phyloP scores from a whole-genome alignment of 495 filamentous ascomycete genomes.

The Cercophora scortea region DNA sequence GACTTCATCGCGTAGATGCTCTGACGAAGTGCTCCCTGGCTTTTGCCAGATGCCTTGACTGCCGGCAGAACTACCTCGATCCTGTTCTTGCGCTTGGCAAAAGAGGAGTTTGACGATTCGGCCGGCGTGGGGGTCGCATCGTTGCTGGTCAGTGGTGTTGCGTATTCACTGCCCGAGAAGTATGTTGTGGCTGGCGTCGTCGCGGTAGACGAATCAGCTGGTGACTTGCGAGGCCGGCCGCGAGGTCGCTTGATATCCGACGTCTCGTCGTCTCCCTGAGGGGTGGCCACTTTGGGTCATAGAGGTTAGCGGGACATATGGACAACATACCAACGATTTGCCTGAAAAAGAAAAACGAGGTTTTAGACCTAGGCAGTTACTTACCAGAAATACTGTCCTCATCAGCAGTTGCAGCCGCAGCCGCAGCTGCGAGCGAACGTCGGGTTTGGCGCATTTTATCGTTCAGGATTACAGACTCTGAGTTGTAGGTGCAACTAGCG shows the following conservation, averaged over 20 bases:
- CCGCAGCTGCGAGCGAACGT: slow-evolving; percentile 14
- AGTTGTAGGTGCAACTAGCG: neutral
- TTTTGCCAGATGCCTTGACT: neutral
- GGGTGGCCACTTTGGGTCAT: neutral
- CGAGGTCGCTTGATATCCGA: slow-evolving; percentile 2
- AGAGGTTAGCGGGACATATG: neutral
- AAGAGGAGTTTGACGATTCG: slow-evolving; percentile 4
- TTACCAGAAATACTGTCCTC: slow-evolving; percentile 7
- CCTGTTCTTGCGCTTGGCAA: slow-evolving; percentile 1
- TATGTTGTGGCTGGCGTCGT: slow-evolving; percentile 26
- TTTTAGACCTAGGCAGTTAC: neutral
- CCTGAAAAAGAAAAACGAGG: no score
- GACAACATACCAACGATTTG: no score
- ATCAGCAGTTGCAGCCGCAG: neutral
- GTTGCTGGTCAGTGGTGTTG: slow-evolving; percentile 73
- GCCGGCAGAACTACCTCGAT: slow-evolving; percentile 22
- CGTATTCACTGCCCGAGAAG: slow-evolving; percentile 50
- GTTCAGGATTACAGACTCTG: neutral
- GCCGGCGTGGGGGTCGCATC: slow-evolving; percentile 47
- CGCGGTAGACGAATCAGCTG: slow-evolving; percentile 22
- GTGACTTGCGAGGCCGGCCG: slow-evolving; percentile 6
- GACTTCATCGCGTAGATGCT: slow-evolving; percentile 19
- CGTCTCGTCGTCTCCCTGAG: neutral
- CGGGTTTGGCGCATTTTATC: slow-evolving; percentile 17
- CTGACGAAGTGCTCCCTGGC: slow-evolving; percentile 10